Conservation (phyloP, 2,329 filamentous ascomycete species). For the Talaromyces sp. region DNA sequence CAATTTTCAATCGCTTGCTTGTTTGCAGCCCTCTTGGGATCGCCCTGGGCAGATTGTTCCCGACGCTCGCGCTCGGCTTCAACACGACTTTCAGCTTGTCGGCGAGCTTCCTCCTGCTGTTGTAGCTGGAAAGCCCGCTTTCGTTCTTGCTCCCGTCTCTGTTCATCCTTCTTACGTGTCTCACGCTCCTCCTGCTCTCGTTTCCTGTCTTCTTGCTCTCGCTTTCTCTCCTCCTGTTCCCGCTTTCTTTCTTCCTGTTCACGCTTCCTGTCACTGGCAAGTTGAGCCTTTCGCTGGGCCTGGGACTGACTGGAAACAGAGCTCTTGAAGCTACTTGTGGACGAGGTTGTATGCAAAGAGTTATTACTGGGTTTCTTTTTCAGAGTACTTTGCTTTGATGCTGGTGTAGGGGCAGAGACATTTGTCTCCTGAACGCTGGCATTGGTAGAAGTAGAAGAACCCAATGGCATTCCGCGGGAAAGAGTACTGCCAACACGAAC, state of each 20-base stretch:
- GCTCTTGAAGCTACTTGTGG: constrained; percentile 64
- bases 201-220: constrained; percentile 63
- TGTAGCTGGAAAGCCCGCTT: constrained; percentile 63
- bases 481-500: constrained; percentile 53
- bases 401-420: constrained; percentile 49
- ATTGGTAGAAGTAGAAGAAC: constrained; percentile 58
- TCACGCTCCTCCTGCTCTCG: constrained; percentile 84
- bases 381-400: constrained; percentile 49
- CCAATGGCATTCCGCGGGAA: constrained; percentile 48
- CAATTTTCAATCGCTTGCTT: constrained; percentile 61
- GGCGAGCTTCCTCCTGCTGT: constrained; percentile 62
- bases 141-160: constrained; percentile 78
- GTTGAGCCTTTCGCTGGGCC: constrained; percentile 70
- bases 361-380: constrained; percentile 69
- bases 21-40: constrained; percentile 68
- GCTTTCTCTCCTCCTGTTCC: constrained; percentile 49
- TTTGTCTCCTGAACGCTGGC: constrained; percentile 60
- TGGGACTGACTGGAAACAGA: constrained; percentile 63
- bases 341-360: constrained; percentile 60
- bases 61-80: constrained; percentile 53
- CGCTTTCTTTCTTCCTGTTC: constrained; percentile 74
- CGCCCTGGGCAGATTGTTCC: constrained; percentile 53
- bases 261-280: constrained; percentile 77
- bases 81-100: constrained; percentile 63
- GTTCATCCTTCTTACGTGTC: constrained; percentile 75